Evolutionary conservation across 495 filamentous ascomycete genomes (phyloP).

Genomic region (Penicillium alfredii): DNA sequence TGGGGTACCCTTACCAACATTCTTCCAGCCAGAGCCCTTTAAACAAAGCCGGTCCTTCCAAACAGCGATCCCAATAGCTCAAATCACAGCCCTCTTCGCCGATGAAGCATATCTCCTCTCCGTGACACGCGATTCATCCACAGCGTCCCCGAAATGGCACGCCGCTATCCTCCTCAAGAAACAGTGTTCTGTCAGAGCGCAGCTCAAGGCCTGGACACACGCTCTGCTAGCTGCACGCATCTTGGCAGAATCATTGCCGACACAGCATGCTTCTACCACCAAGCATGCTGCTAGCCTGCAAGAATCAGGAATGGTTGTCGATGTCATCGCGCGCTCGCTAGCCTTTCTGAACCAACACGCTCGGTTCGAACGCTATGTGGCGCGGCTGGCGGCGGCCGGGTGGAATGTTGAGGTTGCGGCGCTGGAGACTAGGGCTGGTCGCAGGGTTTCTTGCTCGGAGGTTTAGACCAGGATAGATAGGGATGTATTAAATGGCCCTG

Average conservation of each 20-base stretch:
- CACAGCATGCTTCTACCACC: too few relatives aligned
- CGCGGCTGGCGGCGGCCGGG: constrained; percentile 40
- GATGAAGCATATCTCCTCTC: constrained; percentile 30
- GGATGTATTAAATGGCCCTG: too few relatives aligned
- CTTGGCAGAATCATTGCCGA: constrained; percentile 4
- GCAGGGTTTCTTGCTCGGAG: constrained; percentile 32
- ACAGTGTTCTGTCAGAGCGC: constrained; percentile 38
- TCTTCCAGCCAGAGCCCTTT: too few relatives aligned
- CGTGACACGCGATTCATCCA: constrained; percentile 6
- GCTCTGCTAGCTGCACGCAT: constrained; percentile 53
- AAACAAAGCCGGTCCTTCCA: too few relatives aligned
- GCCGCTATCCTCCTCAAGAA: constrained; percentile 63
- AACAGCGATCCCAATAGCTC: constrained; percentile 14
- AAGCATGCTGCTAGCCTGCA: too few relatives aligned
- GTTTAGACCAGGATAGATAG: too few relatives aligned
- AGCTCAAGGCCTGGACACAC: constrained; percentile 70
- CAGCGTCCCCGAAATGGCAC: constrained; percentile 7
- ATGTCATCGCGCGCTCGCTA: constrained; percentile 16
- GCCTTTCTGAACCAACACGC: constrained; percentile 28
- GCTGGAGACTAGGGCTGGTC: constrained; percentile 51
- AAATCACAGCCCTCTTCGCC: constrained; percentile 21
- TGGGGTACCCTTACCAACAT: constrained; percentile 27
- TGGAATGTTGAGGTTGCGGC: constrained; percentile 56
- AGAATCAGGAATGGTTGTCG: too few relatives aligned
- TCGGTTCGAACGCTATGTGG: constrained; percentile 37